phyloP scores from a whole-genome alignment of 257 asterid genomes.

The Solanum appendiculatum region DNA sequence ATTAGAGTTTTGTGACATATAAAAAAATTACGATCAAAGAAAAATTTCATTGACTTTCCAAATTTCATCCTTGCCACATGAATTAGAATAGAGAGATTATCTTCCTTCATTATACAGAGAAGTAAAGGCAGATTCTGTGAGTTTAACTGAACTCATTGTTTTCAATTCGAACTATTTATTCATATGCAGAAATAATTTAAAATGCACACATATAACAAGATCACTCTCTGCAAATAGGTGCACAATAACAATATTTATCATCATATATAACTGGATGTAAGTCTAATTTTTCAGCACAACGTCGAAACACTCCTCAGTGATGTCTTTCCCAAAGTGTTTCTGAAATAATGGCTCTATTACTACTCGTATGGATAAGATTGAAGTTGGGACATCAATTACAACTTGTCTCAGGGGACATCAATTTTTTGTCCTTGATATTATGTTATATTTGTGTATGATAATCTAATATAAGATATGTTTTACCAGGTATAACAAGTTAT shows the following conservation, averaged over 20 bases:
- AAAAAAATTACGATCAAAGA: too few relatives aligned
- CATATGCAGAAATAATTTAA: not conserved
- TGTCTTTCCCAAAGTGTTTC: slow-evolving; percentile 33
- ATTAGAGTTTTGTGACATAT: too few relatives aligned
- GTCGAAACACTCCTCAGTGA: slow-evolving; percentile 26
- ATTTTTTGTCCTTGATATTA: too few relatives aligned
- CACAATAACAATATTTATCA: not conserved
- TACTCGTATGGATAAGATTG: slow-evolving; percentile 19
- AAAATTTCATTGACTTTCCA: too few relatives aligned
- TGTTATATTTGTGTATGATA: too few relatives aligned
- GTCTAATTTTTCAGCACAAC: slow-evolving; percentile 15
- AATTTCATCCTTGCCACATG: too few relatives aligned
- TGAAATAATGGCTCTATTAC: slow-evolving; percentile 34
- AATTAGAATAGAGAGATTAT: not conserved
- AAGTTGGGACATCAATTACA: not conserved
- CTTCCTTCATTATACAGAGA: not conserved
- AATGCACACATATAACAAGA: not conserved
- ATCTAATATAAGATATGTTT: too few relatives aligned
- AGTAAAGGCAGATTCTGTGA: not conserved
- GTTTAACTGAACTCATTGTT: not conserved
- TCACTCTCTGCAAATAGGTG: not conserved
- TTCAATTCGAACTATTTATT: not conserved
- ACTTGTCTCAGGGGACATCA: slow-evolving; percentile 12
- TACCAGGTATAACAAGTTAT: not conserved
- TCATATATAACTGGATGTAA: slow-evolving; percentile 18